A percentile compares a stretch with the other conserved stretches of the same genome.
Conservation (phyloP, 164 flowering plant species). For the Magnolia sinica region DNA sequence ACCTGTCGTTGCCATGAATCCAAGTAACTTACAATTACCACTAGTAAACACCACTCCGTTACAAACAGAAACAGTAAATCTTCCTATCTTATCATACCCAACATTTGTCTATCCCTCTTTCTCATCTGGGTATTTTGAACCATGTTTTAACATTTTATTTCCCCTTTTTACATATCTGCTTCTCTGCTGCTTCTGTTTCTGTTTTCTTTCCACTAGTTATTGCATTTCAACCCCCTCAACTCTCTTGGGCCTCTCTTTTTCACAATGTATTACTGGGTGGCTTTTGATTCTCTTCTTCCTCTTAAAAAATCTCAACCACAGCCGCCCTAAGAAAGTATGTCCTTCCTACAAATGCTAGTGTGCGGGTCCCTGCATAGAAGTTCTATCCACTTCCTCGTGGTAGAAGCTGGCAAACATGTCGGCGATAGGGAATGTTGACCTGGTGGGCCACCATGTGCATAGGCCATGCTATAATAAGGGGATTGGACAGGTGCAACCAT, state of each 20-base stretch:
- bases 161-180: background rate
- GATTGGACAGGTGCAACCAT: background rate
- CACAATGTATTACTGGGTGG: too few species aligned
- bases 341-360: background rate
- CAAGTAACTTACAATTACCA: background rate
- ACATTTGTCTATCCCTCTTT: background rate
- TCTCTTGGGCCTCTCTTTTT: background rate
- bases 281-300: background rate
- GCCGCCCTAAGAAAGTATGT: background rate
- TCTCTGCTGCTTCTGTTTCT: background rate
- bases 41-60: background rate
- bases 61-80: background rate
- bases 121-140: background rate
- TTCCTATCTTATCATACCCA: background rate
- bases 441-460: background rate
- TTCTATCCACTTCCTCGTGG: background rate
- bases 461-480: background rate
- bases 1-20: background rate
- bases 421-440: background rate
- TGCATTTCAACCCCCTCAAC: background rate
- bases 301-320: background rate
- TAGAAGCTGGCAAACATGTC: background rate
- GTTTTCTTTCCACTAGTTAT: background rate
- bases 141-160: background rate
- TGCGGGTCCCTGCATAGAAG: background rate